Evolutionary conservation across 2,329 filamentous ascomycete species (phyloP).

Genomic region (Hypoxylon sp.): DNA sequence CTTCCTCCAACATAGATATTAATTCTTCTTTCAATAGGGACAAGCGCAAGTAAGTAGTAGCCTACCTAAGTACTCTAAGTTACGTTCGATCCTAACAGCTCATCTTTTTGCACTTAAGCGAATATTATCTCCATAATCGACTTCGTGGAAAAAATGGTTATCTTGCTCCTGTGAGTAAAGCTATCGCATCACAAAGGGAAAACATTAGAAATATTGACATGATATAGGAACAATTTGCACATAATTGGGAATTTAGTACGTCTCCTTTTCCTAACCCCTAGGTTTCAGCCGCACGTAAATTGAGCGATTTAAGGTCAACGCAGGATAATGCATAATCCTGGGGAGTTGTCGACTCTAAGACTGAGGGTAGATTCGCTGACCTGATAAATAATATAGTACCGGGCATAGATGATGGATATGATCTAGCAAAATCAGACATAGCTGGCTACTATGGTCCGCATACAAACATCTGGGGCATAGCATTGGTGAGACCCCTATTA

Average conservation of each 20-base stretch:
- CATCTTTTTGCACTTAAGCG: conserved; percentile 16
- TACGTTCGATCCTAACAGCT: not conserved
- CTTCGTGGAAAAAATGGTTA: conserved; percentile 9
- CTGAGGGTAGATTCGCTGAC: not conserved
- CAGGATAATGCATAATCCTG: not conserved
- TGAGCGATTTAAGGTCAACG: not conserved
- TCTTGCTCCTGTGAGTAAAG: conserved; percentile 42
- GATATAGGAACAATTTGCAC: conserved; percentile 43
- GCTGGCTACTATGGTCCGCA: conserved; percentile 45
- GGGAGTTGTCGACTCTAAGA: too few relatives aligned
- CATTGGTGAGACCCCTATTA: conserved; percentile 32
- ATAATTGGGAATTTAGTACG: conserved; percentile 46
- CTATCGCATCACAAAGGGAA: too few relatives aligned
- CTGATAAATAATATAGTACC: conserved; percentile 15
- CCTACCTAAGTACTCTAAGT: conserved; percentile 3
- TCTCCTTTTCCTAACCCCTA: not conserved
- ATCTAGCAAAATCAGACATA: conserved; percentile 30
- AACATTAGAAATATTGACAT: not conserved
- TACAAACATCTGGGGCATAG: conserved; percentile 48
- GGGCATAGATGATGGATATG: conserved; percentile 3
- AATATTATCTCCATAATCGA: conserved; percentile 36
- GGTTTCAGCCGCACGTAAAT: not conserved
- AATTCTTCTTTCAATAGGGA: conserved; percentile 15
- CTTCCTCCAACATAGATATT: not conserved
- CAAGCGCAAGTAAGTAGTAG: conserved; percentile 33